These are phyloP conservation scores for Picochlorum sp. DNA, from an alignment of 139 green algal species.

Conservation along the genomic window DNA sequence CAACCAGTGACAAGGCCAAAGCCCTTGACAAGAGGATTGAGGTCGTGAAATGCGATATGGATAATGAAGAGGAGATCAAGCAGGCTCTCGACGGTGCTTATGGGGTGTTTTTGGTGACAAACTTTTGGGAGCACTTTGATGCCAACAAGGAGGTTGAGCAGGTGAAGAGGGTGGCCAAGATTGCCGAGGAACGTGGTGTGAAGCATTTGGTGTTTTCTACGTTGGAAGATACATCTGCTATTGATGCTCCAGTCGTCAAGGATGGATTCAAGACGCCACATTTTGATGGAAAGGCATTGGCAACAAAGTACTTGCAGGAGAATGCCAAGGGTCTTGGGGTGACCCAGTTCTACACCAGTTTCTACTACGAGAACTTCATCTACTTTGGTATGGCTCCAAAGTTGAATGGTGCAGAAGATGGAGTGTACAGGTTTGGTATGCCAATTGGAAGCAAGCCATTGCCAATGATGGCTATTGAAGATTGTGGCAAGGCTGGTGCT, in stretches of 20 bases:
- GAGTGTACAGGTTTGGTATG: neutral
- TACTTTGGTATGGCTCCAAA: neutral
- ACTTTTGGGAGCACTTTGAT: conserved; percentile 6
- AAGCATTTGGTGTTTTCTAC: neutral
- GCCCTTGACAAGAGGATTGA: neutral
- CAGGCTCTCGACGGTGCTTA: neutral
- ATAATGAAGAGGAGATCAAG: neutral
- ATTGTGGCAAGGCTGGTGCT: neutral
- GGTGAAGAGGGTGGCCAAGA: neutral
- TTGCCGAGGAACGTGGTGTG: neutral
- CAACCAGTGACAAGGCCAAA: neutral
- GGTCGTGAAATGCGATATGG: neutral
- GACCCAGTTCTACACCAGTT: neutral
- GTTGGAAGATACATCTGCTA: neutral
- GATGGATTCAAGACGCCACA: conserved; percentile 1
- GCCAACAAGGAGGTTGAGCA: neutral
- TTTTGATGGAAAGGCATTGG: conserved; percentile 5
- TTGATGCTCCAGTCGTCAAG: neutral
- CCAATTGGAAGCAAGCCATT: conserved; percentile 1
- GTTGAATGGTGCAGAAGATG: conserved; percentile 2
- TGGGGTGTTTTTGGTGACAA: neutral
- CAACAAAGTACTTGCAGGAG: neutral
- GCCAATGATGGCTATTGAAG: neutral
- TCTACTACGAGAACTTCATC: conserved; percentile 1
- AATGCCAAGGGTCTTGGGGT: neutral